Conservation (phyloP, 192 early-diverging fungal species). For the Backusella circina region DNA sequence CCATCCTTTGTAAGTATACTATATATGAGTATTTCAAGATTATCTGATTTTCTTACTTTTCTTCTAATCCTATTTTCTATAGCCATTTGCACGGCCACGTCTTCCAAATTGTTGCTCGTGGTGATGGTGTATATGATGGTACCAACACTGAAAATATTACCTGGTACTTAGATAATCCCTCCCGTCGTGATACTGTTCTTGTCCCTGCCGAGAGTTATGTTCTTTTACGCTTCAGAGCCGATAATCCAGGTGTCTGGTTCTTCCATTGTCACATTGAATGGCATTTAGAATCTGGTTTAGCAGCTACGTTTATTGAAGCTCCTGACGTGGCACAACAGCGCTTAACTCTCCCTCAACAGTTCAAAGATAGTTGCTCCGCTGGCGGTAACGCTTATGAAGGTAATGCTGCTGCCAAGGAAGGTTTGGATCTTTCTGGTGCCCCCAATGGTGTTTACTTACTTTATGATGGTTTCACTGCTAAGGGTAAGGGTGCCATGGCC, state of each 20-base stretch:
- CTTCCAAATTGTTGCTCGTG: conserved; percentile 77
- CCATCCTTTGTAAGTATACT: conserved; percentile 43
- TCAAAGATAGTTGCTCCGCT: conserved; percentile 61
- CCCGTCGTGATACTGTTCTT: conserved; percentile 71
- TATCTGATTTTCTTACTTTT: not conserved
- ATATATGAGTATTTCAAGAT: not conserved
- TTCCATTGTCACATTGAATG: conserved; percentile 90
- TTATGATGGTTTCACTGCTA: conserved; percentile 53
- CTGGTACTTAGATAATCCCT: conserved; percentile 45
- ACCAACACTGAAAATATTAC: conserved; percentile 28
- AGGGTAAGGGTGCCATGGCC: conserved; percentile 72
- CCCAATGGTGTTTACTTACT: conserved; percentile 50
- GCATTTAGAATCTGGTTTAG: conserved; percentile 71
- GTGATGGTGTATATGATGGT: conserved; percentile 55
- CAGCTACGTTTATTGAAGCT: conserved; percentile 67
- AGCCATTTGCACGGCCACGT: conserved; percentile 85
- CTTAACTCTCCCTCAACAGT: conserved; percentile 44
- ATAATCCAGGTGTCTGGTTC: conserved; percentile 82
- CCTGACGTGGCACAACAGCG: conserved; percentile 54
- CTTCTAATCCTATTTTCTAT: conserved; percentile 5
- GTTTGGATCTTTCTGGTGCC: conserved; percentile 60
- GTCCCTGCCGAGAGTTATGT: conserved; percentile 65
- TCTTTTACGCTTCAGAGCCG: conserved; percentile 69
- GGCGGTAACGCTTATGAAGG: conserved; percentile 57
- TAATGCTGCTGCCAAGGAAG: conserved; percentile 72